These are phyloP conservation scores for Trichaptum fuscoviolaceum DNA, from an alignment of 768 basidiomycete species.

Conservation along the genomic window DNA sequence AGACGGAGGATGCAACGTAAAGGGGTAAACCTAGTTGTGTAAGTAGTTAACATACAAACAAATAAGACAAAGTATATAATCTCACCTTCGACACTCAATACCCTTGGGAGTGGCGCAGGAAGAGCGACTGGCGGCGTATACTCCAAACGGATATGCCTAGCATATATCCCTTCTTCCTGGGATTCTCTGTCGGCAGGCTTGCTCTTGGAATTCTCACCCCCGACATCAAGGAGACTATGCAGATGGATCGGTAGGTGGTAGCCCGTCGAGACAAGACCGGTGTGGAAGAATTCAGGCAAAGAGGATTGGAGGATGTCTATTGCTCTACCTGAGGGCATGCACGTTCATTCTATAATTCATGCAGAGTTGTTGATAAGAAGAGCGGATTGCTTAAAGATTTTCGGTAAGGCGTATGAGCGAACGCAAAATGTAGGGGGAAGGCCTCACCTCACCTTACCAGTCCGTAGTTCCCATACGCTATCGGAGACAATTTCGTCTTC, in stretches of 20 bases:
- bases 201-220: not conserved
- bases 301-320: constrained; percentile 65
- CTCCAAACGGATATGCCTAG: constrained; percentile 51
- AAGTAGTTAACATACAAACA: not conserved
- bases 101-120: constrained; percentile 65
- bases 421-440: not conserved
- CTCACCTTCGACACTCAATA: constrained; percentile 66
- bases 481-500: not conserved
- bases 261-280: constrained; percentile 44
- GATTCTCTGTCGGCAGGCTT: not conserved
- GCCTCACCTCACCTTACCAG: not conserved
- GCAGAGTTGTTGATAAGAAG: too few species aligned
- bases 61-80: not conserved
- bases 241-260: not conserved
- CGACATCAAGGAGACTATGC: not conserved
- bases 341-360: too few species aligned
- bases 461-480: not conserved
- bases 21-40: constrained; percentile 55
- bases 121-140: constrained; percentile 67
- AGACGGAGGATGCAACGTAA: constrained; percentile 64
- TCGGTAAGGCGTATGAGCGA: not conserved
- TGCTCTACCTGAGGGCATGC: constrained; percentile 49
- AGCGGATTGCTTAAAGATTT: too few species aligned
- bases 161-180: constrained; percentile 37
- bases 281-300: constrained; percentile 64